phyloP scores from a whole-genome alignment of 345 rosid species.

The Salix koriyanagi region DNA sequence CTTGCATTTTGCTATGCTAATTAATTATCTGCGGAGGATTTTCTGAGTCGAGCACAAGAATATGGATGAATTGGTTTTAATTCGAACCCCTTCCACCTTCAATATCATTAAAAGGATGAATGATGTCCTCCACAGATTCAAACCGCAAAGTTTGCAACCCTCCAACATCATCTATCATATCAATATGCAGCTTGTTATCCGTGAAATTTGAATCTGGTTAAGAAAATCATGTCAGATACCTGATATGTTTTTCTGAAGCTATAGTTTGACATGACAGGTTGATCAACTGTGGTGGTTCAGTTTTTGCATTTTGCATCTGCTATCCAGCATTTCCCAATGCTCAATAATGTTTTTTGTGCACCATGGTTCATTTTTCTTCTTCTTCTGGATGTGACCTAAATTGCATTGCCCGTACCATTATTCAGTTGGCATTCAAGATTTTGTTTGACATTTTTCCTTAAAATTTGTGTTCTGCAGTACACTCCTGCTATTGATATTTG shows the following conservation, averaged over 20 bases:
- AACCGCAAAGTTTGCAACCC: neutral
- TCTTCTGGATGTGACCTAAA: neutral
- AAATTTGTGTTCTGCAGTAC: conserved; percentile 55
- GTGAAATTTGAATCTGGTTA: neutral
- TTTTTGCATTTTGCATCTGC: neutral
- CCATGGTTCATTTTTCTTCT: neutral
- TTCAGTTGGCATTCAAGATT: neutral
- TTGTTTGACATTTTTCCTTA: conserved; percentile 5
- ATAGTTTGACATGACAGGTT: neutral
- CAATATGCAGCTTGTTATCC: neutral
- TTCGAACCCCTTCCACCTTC: neutral
- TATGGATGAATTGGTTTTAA: neutral
- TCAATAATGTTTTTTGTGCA: neutral
- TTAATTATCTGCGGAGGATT: neutral
- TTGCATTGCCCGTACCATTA: neutral
- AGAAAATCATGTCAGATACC: neutral
- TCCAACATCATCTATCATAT: neutral
- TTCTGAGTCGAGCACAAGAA: neutral
- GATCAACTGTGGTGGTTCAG: neutral
- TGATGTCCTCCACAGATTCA: neutral
- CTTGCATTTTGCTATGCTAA: neutral
- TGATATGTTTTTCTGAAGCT: neutral
- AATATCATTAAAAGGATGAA: neutral
- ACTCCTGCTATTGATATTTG: conserved; percentile 97
- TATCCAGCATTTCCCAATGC: neutral